Evolutionary conservation across 1,139 yeast genomes (phyloP).

Genomic region (Magnusiomyces suaveolens): DNA sequence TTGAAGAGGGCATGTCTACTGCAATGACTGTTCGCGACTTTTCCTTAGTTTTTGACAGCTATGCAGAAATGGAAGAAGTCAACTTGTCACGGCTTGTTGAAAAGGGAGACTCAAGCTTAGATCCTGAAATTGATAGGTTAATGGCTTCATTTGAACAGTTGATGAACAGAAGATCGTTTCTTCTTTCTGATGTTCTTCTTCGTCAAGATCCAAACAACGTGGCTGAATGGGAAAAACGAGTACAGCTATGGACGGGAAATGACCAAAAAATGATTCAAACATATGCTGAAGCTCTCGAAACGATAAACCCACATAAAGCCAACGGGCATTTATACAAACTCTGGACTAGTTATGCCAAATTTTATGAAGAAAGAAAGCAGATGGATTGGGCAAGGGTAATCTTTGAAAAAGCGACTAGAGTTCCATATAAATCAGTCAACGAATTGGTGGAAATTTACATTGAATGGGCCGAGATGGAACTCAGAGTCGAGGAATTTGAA

Average conservation of each 20-base stretch:
- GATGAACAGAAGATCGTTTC: constrained; percentile 44
- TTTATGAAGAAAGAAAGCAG: constrained; percentile 51
- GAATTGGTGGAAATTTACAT: constrained; percentile 64
- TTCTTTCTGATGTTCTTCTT: constrained; percentile 56
- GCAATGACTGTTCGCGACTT: constrained; percentile 55
- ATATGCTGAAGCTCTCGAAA: constrained; percentile 57
- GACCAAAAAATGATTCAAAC: constrained; percentile 43
- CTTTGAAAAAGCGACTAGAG: constrained; percentile 56
- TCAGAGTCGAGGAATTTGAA: constrained; percentile 42
- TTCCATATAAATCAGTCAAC: constrained; percentile 53
- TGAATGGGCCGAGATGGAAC: constrained; percentile 62
- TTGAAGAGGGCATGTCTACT: constrained; percentile 38
- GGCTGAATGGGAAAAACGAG: constrained; percentile 59
- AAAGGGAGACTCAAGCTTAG: constrained; percentile 24
- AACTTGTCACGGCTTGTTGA: constrained; percentile 36
- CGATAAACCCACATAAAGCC: constrained; percentile 55
- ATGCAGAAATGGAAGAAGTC: constrained; percentile 53
- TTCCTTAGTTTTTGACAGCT: constrained; percentile 52
- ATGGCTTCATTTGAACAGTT: constrained; percentile 48
- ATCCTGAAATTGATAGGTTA: constrained; percentile 36
- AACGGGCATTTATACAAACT: constrained; percentile 35
- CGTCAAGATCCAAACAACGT: constrained; percentile 56
- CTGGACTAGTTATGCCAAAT: constrained; percentile 62
- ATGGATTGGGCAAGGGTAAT: constrained; percentile 54
- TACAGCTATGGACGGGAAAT: constrained; percentile 37